Evolutionary conservation across 257 asterid genomes (phyloP).

Genomic region (Striga asiatica): DNA sequence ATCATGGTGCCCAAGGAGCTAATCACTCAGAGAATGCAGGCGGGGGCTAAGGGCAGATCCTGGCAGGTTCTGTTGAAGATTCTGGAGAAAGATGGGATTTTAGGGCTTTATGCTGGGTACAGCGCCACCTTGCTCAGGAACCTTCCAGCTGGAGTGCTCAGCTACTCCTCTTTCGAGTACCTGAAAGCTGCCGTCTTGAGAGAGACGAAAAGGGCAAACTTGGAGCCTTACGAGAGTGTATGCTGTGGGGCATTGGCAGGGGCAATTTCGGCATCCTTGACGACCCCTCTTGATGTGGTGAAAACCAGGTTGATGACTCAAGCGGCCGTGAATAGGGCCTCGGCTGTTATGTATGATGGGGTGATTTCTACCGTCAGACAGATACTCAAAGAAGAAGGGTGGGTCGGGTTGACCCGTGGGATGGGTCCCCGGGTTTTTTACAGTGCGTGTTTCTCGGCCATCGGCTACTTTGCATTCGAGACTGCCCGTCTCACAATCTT

Average conservation of each 20-base stretch:
- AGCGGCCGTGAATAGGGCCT: slow-evolving; percentile 44
- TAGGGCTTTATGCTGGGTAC: slow-evolving; percentile 89
- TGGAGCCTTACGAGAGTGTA: slow-evolving; percentile 90
- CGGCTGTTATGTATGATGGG: slow-evolving; percentile 56
- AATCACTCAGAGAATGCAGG: slow-evolving; percentile 94
- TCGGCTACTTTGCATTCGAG: slow-evolving; percentile 94
- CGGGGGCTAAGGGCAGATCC: slow-evolving; percentile 91
- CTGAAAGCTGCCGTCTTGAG: slow-evolving; percentile 73
- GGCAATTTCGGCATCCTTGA: slow-evolving; percentile 82
- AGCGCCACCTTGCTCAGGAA: slow-evolving; percentile 90
- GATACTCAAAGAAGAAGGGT: slow-evolving; percentile 86
- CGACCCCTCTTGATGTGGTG: slow-evolving; percentile 94
- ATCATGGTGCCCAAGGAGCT: slow-evolving; percentile 95
- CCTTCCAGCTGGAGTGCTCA: slow-evolving; percentile 91
- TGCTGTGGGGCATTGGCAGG: slow-evolving; percentile 95
- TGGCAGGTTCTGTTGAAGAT: slow-evolving; percentile 80
- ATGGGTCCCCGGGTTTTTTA: slow-evolving; percentile 93
- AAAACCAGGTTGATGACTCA: slow-evolving; percentile 97
- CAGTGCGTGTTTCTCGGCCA: slow-evolving; percentile 89
- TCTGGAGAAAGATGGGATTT: slow-evolving; percentile 77
- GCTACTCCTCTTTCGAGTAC: slow-evolving; percentile 91
- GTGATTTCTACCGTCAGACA: slow-evolving; percentile 50
- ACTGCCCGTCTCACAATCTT: slow-evolving; percentile 76
- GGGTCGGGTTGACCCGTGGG: slow-evolving; percentile 88
- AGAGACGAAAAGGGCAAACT: slow-evolving; percentile 26